Evolutionary conservation across 345 rosid genomes (phyloP).

Genomic region (Noccaea bulbosa): DNA sequence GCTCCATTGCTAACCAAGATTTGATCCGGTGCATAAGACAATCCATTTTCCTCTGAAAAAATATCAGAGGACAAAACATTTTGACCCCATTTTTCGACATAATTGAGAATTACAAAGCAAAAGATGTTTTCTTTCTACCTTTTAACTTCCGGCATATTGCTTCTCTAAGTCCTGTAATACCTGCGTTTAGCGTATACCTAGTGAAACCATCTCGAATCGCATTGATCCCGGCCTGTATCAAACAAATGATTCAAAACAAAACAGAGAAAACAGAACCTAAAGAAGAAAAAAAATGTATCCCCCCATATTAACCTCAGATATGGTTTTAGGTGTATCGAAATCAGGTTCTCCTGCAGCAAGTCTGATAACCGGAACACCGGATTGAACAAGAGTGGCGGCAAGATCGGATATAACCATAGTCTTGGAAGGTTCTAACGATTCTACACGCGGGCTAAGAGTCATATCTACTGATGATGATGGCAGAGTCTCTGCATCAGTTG

Average conservation of each 20-base stretch:
- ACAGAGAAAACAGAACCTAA: not conserved
- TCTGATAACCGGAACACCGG: slow-evolving; percentile 85
- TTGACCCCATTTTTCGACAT: not conserved
- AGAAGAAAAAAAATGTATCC: not conserved
- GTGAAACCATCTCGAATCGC: slow-evolving; percentile 93
- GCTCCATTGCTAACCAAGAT: slow-evolving; percentile 96
- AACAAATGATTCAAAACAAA: not conserved
- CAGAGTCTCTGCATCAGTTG: slow-evolving; percentile 41
- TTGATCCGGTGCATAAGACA: slow-evolving; percentile 79
- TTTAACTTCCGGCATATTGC: slow-evolving; percentile 85
- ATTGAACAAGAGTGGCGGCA: slow-evolving; percentile 86
- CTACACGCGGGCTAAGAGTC: slow-evolving; percentile 83
- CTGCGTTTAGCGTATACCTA: slow-evolving; percentile 90
- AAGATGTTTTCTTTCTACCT: slow-evolving; percentile 50
- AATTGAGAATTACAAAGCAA: not conserved
- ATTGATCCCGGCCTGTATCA: slow-evolving; percentile 75
- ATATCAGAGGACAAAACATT: not conserved
- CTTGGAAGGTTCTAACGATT: slow-evolving; percentile 84
- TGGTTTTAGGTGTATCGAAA: slow-evolving; percentile 78
- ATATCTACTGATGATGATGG: slow-evolving; percentile 53
- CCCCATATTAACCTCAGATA: slow-evolving; percentile 64
- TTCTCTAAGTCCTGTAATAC: slow-evolving; percentile 75
- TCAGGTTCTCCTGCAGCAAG: slow-evolving; percentile 99
- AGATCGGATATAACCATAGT: slow-evolving; percentile 93
- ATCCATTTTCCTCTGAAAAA: slow-evolving; percentile 81